Conservation (phyloP, 2,329 filamentous ascomycete genomes). For the Fusarium gaditjirri region DNA sequence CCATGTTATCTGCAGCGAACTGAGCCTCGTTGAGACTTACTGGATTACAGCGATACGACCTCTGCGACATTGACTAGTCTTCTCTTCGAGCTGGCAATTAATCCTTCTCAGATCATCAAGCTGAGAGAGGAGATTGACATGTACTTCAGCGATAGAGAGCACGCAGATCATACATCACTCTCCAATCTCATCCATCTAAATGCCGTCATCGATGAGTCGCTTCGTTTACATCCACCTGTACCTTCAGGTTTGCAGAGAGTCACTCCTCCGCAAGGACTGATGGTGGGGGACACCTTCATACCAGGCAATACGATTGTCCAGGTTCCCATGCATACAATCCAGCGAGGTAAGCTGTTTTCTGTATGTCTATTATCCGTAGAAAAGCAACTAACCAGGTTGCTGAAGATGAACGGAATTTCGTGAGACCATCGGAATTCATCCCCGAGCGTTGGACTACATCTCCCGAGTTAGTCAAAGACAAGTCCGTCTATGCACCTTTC, state of each 20-base stretch:
- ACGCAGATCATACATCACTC: constrained; percentile 32
- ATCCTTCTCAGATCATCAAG: constrained; percentile 39
- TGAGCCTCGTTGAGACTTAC: neutral
- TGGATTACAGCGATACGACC: constrained; percentile 49
- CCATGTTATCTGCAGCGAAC: fast-evolving
- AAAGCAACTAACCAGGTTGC: neutral
- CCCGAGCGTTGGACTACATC: constrained; percentile 52
- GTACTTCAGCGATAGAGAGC: constrained; percentile 13
- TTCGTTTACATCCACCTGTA: constrained; percentile 53
- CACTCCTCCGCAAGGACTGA: constrained; percentile 52
- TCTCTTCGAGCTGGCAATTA: constrained; percentile 49
- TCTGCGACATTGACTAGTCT: constrained; percentile 48
- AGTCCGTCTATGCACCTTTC: constrained; percentile 48
- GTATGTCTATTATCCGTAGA: fast-evolving
- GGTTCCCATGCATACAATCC: constrained; percentile 35
- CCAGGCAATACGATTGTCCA: constrained; percentile 31
- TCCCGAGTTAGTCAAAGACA: constrained; percentile 48
- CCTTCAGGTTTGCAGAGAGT: constrained; percentile 49
- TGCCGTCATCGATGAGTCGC: constrained; percentile 53
- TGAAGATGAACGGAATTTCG: constrained; percentile 44
- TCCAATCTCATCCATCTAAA: constrained; percentile 46
- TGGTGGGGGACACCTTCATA: constrained; percentile 29
- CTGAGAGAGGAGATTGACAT: constrained; percentile 52
- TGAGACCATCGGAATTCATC: constrained; percentile 47
- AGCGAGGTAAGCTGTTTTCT: constrained; percentile 50